These are phyloP conservation scores for Arabidopsis hybrid DNA, from an alignment of 441 rosid species.

Conservation along the genomic window DNA sequence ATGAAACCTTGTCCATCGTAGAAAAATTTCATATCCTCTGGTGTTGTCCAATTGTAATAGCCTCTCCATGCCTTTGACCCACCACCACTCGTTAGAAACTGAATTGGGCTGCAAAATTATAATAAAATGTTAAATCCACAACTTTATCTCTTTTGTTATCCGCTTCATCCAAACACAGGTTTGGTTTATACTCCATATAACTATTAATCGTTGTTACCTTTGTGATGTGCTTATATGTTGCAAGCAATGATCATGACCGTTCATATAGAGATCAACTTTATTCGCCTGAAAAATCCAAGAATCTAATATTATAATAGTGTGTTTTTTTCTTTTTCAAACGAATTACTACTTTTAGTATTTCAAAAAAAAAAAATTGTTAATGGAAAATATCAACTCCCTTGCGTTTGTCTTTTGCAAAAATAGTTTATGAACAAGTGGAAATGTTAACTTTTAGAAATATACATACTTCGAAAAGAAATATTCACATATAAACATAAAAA, in stretches of 20 bases:
- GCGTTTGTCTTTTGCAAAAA: neutral
- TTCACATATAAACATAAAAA: too few species aligned
- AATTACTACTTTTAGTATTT: neutral
- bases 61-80: conserved; percentile 94
- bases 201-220: conserved; percentile 46
- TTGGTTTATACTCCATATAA: neutral
- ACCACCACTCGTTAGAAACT: conserved; percentile 77
- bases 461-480: too few species aligned
- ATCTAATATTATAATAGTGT: neutral
- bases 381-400: too few species aligned
- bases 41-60: conserved; percentile 43
- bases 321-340: neutral
- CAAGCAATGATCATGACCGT: conserved; percentile 94
- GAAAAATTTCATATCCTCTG: conserved; percentile 56
- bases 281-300: conserved; percentile 52
- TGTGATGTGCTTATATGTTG: conserved; percentile 62
- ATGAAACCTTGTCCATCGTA: conserved; percentile 90
- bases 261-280: conserved; percentile 70
- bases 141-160: neutral
- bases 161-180: neutral
- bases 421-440: neutral
- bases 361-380: neutral
- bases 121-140: neutral
- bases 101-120: conserved; percentile 51
- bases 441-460: neutral